These are phyloP conservation scores for Clavispora asparagi DNA, from an alignment of 805 yeast species.

Conservation along the genomic window DNA sequence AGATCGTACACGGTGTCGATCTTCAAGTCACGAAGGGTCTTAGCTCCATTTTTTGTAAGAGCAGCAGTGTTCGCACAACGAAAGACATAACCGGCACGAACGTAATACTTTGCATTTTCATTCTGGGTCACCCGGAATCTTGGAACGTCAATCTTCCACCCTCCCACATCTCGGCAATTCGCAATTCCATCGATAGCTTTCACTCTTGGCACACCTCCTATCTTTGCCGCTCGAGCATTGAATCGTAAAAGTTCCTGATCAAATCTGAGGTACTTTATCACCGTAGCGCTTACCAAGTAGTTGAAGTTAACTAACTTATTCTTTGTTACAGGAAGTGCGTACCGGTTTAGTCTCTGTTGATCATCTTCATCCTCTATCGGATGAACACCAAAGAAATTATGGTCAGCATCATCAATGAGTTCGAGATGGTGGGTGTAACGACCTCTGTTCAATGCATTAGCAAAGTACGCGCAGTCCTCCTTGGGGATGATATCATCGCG, in stretches of 20 bases:
- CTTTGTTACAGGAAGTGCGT: slow-evolving; percentile 39
- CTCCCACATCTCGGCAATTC: slow-evolving; percentile 80
- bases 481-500: slow-evolving; percentile 62
- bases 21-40: slow-evolving; percentile 36
- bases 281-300: slow-evolving; percentile 42
- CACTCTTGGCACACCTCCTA: slow-evolving; percentile 51
- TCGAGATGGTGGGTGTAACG: slow-evolving; percentile 44
- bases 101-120: slow-evolving; percentile 25
- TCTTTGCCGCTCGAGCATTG: slow-evolving; percentile 24
- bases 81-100: slow-evolving; percentile 50
- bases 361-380: slow-evolving; percentile 31
- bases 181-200: slow-evolving; percentile 59
- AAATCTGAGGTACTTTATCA: slow-evolving; percentile 45
- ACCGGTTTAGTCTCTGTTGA: slow-evolving; percentile 30
- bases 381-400: slow-evolving; percentile 61
- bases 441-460: slow-evolving; percentile 53
- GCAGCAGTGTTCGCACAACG: slow-evolving; percentile 59
- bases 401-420: slow-evolving; percentile 69
- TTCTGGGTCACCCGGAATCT: slow-evolving; percentile 13
- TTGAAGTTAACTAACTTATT: slow-evolving; percentile 53
- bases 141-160: slow-evolving; percentile 47
- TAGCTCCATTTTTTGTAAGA: slow-evolving; percentile 48
- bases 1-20: slow-evolving; percentile 61
- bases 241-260: slow-evolving; percentile 53
- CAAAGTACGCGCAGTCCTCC: slow-evolving; percentile 54